Conservation (phyloP, 306 rosid species). For the Cotoneaster glaucophyllus region DNA sequence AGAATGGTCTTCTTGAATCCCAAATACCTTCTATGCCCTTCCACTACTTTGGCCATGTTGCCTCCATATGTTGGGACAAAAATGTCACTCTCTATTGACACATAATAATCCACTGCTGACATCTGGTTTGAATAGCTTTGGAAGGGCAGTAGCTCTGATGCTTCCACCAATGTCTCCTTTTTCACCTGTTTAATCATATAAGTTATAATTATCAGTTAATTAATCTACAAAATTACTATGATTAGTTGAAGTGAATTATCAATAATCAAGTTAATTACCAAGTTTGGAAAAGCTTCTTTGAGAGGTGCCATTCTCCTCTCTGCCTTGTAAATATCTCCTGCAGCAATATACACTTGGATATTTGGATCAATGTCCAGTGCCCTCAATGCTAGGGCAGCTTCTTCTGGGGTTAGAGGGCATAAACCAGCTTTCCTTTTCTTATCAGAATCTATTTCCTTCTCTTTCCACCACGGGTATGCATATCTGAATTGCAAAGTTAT, state of each 20-base stretch:
- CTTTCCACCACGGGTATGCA: conserved; percentile 80
- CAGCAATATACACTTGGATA: conserved; percentile 61
- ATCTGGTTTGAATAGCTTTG: conserved; percentile 65
- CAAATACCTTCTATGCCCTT: conserved; percentile 66
- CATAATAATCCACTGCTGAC: conserved; percentile 74
- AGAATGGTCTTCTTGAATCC: conserved; percentile 25
- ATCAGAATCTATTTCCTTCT: conserved; percentile 58
- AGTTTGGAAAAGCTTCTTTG: conserved; percentile 52
- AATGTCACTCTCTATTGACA: conserved; percentile 60
- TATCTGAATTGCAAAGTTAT: conserved; percentile 24
- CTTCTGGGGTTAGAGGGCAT: conserved; percentile 82
- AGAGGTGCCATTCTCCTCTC: conserved; percentile 50
- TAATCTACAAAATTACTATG: background rate
- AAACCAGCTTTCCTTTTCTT: conserved; percentile 53
- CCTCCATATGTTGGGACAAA: conserved; percentile 74
- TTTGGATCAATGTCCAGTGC: conserved; percentile 49
- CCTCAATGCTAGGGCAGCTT: conserved; percentile 43
- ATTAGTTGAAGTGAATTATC: background rate
- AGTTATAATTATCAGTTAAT: background rate
- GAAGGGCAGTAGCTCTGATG: conserved; percentile 50
- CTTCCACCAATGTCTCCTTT: conserved; percentile 57
- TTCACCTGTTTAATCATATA: conserved; percentile 31
- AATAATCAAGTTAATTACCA: conserved; percentile 25
- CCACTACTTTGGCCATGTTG: conserved; percentile 80
- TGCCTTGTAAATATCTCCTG: conserved; percentile 66